Percentiles rank a stretch among this genome's conserved stretches.
phyloP scores from a whole-genome alignment of 192 early-diverging fungal species.

The Piromyces finnis region DNA sequence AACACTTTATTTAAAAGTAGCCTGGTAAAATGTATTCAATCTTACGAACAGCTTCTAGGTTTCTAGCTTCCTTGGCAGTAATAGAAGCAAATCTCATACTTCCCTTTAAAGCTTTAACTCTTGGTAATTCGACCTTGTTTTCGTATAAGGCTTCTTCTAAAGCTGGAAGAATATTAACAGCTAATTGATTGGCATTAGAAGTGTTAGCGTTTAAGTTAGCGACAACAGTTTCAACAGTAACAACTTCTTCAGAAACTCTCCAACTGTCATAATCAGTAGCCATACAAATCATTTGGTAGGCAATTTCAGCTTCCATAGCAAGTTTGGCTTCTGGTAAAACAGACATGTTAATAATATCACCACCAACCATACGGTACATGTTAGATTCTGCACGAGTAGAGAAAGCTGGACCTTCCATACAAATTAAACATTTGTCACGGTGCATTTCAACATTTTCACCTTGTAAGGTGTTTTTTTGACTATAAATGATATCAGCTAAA shows the following conservation, averaged over 20 bases:
- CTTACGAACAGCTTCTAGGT: conserved; percentile 47
- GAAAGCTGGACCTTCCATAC: conserved; percentile 98
- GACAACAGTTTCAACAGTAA: conserved; percentile 73
- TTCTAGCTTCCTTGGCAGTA: conserved; percentile 57
- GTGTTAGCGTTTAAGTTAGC: conserved; percentile 72
- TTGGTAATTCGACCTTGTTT: conserved; percentile 24
- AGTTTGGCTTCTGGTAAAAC: conserved; percentile 91
- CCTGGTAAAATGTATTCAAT: conserved; percentile 70
- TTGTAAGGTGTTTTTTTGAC: conserved; percentile 6
- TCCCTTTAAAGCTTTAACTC: conserved; percentile 44
- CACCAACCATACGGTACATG: conserved; percentile 86
- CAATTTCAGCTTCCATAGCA: conserved; percentile 94
- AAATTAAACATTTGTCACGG: conserved; percentile 66
- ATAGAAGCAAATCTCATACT: conserved; percentile 71
- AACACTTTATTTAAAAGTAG: conserved; percentile 11
- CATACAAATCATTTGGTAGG: conserved; percentile 98
- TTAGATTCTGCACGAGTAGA: conserved; percentile 93
- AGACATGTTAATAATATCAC: conserved; percentile 95
- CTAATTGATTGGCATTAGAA: conserved; percentile 60
- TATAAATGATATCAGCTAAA: conserved; percentile 53
- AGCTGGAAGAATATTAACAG: conserved; percentile 58
- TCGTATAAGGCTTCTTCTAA: conserved; percentile 38
- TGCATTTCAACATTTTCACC: conserved; percentile 49
- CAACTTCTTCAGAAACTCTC: conserved; percentile 59
- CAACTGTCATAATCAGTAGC: conserved; percentile 95